A percentile compares a stretch with the other conserved stretches of the same genome.
Conservation (phyloP, 1,284 basidiomycete genomes). For the Malassezia vespertilionis region DNA sequence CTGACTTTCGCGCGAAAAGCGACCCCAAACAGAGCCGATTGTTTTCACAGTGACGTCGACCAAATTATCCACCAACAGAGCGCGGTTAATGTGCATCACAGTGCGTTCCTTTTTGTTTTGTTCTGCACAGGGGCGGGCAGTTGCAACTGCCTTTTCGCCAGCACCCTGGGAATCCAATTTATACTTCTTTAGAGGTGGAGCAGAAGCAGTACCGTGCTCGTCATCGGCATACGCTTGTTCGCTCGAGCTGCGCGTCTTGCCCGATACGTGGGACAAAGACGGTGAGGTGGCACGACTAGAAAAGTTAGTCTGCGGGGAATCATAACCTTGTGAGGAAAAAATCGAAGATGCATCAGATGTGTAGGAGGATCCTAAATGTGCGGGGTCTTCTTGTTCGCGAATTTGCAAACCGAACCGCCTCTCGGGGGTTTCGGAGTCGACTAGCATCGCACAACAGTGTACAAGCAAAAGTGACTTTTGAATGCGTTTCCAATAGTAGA, state of each 20-base stretch:
- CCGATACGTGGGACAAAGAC: neutral
- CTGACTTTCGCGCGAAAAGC: conserved; percentile 21
- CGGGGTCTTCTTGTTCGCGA: too few species aligned
- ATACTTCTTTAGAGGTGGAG: conserved; percentile 6
- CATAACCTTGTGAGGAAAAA: conserved; percentile 21
- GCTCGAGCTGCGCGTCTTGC: conserved; percentile 3
- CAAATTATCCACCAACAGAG: conserved; percentile 12
- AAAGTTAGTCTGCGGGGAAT: conserved; percentile 12
- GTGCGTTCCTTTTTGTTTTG: too few species aligned
- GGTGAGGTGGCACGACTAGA: conserved; percentile 12
- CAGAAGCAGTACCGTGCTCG: neutral
- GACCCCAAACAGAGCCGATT: conserved; percentile 13
- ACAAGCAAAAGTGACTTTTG: too few species aligned
- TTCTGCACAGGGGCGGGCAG: too few species aligned
- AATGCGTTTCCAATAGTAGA: too few species aligned
- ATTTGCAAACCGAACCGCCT: too few species aligned
- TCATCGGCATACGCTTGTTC: neutral
- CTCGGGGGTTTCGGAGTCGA: too few species aligned
- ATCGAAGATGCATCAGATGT: conserved; percentile 24
- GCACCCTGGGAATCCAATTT: neutral
- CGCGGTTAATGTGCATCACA: conserved; percentile 6
- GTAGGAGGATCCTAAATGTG: too few species aligned
- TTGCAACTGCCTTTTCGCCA: too few species aligned
- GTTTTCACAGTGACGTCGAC: conserved; percentile 5
- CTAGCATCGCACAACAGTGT: too few species aligned